These are phyloP conservation scores for Hydrangea macrophylla DNA, from an alignment of 148 eudicot genomes.

Conservation along the genomic window DNA sequence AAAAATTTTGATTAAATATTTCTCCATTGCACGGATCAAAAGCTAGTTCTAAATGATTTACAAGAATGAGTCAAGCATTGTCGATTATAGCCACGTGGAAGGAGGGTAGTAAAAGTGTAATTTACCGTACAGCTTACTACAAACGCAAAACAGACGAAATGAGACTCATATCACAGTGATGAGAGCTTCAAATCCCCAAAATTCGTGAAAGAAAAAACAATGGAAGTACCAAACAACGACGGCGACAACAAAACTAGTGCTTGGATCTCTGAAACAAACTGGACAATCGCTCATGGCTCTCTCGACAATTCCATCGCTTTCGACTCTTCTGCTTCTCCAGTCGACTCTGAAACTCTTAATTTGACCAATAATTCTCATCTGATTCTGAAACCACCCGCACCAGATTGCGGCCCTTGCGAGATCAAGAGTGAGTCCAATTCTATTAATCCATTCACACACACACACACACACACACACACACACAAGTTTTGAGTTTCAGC, in stretches of 20 bases:
- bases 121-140: no score
- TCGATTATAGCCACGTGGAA: no score
- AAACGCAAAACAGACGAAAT: no score
- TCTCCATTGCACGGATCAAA: no score
- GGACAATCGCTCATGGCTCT: slow-evolving; percentile 53
- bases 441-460: no score
- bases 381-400: slow-evolving; percentile 39
- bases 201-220: background rate
- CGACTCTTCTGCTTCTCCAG: slow-evolving; percentile 51
- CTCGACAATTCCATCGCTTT: slow-evolving; percentile 37
- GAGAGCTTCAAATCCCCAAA: no score
- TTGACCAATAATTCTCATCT: slow-evolving; percentile 33
- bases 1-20: no score
- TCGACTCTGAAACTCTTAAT: slow-evolving; percentile 22
- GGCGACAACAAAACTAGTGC: background rate
- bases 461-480: no score
- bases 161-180: no score
- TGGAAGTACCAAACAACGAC: background rate
- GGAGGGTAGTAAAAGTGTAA: no score
- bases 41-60: no score
- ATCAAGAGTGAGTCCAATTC: slow-evolving; percentile 45
- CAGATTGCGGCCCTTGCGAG: slow-evolving; percentile 62
- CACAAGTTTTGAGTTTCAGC: background rate
- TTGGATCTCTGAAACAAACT: slow-evolving; percentile 31
- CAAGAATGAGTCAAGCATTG: no score